These are phyloP conservation scores for Breviolum minutum DNA, from an alignment of 73 alveolate species.

Conservation along the genomic window DNA sequence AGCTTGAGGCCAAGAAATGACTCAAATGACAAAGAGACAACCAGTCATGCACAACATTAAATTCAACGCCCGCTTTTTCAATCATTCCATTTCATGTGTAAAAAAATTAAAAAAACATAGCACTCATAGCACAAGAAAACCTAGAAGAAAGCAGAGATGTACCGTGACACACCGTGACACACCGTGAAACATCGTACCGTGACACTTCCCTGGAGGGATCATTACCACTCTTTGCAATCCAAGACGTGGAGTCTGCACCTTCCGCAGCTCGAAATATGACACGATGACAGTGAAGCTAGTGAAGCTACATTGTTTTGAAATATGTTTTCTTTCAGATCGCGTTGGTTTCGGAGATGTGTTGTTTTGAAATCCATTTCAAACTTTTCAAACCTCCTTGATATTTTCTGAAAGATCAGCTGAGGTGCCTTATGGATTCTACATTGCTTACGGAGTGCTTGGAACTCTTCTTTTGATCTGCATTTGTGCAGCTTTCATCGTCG, in stretches of 20 bases:
- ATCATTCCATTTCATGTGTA: too few relatives aligned
- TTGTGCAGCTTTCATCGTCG: constrained; percentile 1
- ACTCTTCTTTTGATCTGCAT: neutral
- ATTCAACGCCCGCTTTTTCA: too few relatives aligned
- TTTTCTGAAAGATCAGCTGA: neutral
- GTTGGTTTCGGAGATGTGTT: neutral
- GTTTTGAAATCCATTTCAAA: neutral
- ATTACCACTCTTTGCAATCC: neutral
- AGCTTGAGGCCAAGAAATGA: neutral
- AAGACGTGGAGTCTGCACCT: constrained; percentile 26
- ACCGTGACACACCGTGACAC: neutral
- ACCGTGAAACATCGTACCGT: neutral
- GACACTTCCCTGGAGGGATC: neutral
- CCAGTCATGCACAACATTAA: too few relatives aligned
- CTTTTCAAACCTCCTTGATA: neutral
- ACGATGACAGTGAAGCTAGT: too few relatives aligned
- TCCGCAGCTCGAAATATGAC: neutral
- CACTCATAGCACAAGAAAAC: neutral
- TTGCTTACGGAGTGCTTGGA: constrained; percentile 35
- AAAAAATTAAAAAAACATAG: too few relatives aligned
- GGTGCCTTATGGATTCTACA: constrained; percentile 38
- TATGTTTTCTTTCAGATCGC: neutral
- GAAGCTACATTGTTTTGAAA: too few relatives aligned
- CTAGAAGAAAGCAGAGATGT: neutral
- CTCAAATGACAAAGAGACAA: neutral